A percentile compares a stretch with the other conserved stretches of the same genome.
These are phyloP conservation scores for Aspergillus ochraceus DNA, from an alignment of 2,329 filamentous ascomycete genomes.

Conservation along the genomic window DNA sequence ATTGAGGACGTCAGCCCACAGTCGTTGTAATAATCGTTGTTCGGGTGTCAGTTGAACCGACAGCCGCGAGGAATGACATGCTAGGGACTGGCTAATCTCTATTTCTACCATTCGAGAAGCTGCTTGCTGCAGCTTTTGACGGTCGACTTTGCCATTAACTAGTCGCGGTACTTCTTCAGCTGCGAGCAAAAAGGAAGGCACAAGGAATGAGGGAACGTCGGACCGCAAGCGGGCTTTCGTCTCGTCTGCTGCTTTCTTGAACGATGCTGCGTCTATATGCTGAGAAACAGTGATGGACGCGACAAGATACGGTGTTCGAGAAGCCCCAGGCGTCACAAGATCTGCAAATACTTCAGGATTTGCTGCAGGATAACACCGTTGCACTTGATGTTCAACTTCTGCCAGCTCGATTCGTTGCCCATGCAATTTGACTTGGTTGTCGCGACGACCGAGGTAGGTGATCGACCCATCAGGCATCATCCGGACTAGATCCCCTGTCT, in stretches of 20 bases:
- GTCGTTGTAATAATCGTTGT: slow-evolving; percentile 1
- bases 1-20: slow-evolving; percentile 20
- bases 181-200: neutral
- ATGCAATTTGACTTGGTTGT: slow-evolving; percentile 35
- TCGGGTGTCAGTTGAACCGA: neutral
- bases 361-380: neutral
- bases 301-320: neutral
- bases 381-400: slow-evolving; percentile 37
- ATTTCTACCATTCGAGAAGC: neutral
- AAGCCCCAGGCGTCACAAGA: neutral
- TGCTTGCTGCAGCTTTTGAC: neutral
- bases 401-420: slow-evolving; percentile 61
- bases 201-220: slow-evolving; percentile 15
- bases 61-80: neutral
- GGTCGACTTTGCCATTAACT: slow-evolving; percentile 4
- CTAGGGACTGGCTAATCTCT: too few species aligned
- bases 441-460: slow-evolving; percentile 51
- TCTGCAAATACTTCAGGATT: slow-evolving; percentile 1
- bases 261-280: neutral
- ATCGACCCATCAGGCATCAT: slow-evolving; percentile 29
- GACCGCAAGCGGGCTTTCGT: slow-evolving; percentile 10
- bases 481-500: slow-evolving; percentile 20
- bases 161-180: neutral
- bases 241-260: neutral
- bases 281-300: neutral